Conservation (phyloP, 2,329 filamentous ascomycete genomes). For the Ustulina deusta region DNA sequence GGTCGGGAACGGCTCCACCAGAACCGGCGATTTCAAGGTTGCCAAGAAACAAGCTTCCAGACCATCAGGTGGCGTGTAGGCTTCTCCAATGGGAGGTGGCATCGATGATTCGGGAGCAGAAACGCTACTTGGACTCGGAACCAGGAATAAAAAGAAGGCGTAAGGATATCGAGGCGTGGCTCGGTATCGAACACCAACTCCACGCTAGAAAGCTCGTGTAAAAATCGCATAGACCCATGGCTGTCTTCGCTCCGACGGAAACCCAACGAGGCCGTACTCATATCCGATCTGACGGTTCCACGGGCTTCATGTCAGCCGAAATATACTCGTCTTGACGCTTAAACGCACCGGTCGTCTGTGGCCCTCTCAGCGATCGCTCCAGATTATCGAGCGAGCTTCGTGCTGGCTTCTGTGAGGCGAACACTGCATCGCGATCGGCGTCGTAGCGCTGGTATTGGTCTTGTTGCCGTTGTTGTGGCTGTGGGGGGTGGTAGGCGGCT, state of each 20-base stretch:
- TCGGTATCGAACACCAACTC: conserved; percentile 35
- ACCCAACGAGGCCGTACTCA: conserved; percentile 15
- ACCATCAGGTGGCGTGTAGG: not conserved
- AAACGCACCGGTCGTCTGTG: conserved; percentile 38
- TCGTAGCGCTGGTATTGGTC: conserved; percentile 17
- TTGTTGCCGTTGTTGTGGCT: conserved; percentile 19
- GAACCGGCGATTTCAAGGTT: not conserved
- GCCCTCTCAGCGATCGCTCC: conserved; percentile 35
- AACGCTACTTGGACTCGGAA: conserved; percentile 10
- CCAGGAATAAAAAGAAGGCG: conserved; percentile 5
- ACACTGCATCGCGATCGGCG: not conserved
- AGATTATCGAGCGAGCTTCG: conserved; percentile 34
- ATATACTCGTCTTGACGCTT: conserved; percentile 37
- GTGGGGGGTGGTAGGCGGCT: not conserved
- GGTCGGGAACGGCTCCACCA: not conserved
- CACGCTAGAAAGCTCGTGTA: conserved; percentile 31
- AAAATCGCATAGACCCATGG: conserved; percentile 13
- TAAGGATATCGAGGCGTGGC: conserved; percentile 22
- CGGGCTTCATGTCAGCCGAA: conserved; percentile 40
- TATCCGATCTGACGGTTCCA: conserved; percentile 37
- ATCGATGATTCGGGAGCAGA: not conserved
- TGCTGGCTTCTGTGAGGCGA: conserved; percentile 22
- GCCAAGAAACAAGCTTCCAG: conserved; percentile 3
- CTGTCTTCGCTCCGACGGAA: conserved; percentile 5
- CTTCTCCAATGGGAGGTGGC: too few relatives aligned